Evolutionary conservation across 305 asterid genomes (phyloP).

Genomic region (Nicotiana rustica): DNA sequence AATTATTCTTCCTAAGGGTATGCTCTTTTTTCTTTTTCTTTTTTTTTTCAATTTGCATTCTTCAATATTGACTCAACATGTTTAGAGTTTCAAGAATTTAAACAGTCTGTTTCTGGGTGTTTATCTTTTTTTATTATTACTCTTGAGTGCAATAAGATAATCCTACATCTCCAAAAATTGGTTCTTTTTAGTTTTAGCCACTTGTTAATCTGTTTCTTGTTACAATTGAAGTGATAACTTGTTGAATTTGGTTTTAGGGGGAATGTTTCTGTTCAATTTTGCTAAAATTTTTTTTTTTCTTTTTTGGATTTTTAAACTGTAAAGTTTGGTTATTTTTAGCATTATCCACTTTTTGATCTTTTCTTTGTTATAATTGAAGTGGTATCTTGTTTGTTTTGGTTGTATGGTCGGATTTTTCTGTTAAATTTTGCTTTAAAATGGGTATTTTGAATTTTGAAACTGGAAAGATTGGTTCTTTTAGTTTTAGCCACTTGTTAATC

Average conservation of each 20-base stretch:
- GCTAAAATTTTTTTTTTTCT: not conserved
- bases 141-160: not conserved
- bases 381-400: not conserved
- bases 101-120: not conserved
- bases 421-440: too few species aligned
- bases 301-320: not conserved
- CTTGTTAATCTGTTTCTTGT: not conserved
- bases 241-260: not conserved
- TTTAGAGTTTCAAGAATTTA: not conserved
- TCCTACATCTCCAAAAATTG: not conserved
- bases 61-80: not conserved
- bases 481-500: too few species aligned
- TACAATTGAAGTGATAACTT: not conserved
- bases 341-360: not conserved
- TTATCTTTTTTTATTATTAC: not conserved
- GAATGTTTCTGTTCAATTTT: not conserved
- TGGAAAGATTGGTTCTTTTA: too few species aligned
- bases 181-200: not conserved
- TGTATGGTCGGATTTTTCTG: too few species aligned
- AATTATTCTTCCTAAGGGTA: not conserved
- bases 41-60: not conserved
- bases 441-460: too few species aligned
- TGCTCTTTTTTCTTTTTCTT: not conserved
- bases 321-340: not conserved
- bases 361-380: slow-evolving; percentile 6